These are phyloP conservation scores for Colletotrichum cordylinicola DNA, from an alignment of 2,329 filamentous ascomycete genomes.

Conservation along the genomic window DNA sequence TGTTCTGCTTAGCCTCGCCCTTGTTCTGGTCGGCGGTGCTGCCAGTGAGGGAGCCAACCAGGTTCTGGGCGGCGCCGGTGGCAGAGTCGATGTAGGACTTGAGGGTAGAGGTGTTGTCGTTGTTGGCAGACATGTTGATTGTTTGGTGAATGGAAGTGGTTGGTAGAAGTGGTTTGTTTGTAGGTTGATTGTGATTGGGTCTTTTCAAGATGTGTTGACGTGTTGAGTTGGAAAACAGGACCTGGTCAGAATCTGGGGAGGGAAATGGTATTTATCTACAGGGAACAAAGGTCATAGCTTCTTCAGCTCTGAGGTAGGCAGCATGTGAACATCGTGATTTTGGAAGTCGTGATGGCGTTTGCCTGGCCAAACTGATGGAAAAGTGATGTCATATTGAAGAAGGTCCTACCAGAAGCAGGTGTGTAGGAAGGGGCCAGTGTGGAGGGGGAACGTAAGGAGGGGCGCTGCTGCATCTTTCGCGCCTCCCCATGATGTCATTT, in stretches of 20 bases:
- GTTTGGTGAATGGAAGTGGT: not conserved
- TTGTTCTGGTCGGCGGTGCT: constrained; percentile 70
- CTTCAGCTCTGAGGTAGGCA: not conserved
- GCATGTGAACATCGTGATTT: constrained; percentile 17
- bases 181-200: not conserved
- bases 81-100: constrained; percentile 79
- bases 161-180: not conserved
- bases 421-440: not conserved
- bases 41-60: constrained; percentile 75
- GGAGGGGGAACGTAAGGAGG: constrained; percentile 1
- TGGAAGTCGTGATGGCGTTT: constrained; percentile 7
- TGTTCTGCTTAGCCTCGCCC: constrained; percentile 68
- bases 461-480: not conserved
- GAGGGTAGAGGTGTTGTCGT: constrained; percentile 69
- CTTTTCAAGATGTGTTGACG: not conserved
- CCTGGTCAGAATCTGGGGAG: not conserved
- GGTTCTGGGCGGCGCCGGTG: constrained; percentile 74
- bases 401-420: not conserved
- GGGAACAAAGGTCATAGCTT: not conserved
- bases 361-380: not conserved
- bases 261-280: constrained; percentile 7
- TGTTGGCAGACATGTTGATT: constrained; percentile 23
- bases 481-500: constrained; percentile 19
- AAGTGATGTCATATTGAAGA: constrained; percentile 20
- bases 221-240: not conserved